These are phyloP conservation scores for Calocera cornea DNA, from an alignment of 768 basidiomycete genomes.

Conservation along the genomic window DNA sequence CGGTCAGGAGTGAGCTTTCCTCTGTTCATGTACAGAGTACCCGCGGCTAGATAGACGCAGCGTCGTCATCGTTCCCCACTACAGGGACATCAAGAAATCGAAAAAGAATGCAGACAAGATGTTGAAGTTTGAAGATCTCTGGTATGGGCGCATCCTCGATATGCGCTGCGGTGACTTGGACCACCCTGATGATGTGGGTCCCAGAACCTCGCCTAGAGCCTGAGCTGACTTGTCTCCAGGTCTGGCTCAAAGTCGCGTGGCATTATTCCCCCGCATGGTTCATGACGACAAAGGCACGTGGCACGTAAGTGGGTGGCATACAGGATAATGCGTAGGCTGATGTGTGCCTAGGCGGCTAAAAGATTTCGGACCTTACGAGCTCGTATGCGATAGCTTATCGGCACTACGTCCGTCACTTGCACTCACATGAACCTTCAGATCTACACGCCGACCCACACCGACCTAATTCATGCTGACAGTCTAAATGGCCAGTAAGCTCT, in stretches of 20 bases:
- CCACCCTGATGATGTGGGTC: background rate
- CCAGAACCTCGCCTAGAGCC: no score
- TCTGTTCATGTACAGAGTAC: no score
- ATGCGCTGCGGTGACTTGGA: background rate
- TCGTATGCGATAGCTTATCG: background rate
- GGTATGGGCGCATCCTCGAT: background rate
- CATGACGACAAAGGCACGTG: background rate
- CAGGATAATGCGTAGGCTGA: background rate
- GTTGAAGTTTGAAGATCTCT: background rate
- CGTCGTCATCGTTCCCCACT: no score
- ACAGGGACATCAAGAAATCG: no score
- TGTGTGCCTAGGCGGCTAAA: background rate
- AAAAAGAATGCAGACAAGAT: no score
- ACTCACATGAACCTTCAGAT: background rate
- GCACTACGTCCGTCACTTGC: no score
- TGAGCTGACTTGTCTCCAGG: background rate
- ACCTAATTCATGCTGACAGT: background rate
- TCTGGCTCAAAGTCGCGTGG: background rate
- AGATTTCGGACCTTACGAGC: background rate
- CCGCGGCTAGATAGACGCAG: no score
- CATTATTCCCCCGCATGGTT: background rate
- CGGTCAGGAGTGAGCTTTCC: no score
- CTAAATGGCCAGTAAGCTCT: background rate
- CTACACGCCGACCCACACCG: background rate
- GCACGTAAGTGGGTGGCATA: background rate